Percentiles rank a stretch among this genome's conserved stretches.
These are phyloP conservation scores for Begonia loranthoides DNA, from an alignment of 306 rosid genomes.

Conservation along the genomic window DNA sequence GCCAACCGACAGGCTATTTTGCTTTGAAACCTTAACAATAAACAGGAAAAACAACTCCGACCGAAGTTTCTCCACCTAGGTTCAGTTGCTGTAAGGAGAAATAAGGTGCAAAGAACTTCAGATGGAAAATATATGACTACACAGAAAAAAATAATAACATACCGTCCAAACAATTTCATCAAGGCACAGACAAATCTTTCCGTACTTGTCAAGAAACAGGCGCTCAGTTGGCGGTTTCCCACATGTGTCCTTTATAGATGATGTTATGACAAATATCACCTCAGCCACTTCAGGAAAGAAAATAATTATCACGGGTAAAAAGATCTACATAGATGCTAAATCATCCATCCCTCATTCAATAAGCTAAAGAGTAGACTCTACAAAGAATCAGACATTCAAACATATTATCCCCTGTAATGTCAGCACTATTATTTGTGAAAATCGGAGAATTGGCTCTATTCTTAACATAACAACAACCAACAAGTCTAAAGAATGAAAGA, in stretches of 20 bases:
- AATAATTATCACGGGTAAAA: background rate
- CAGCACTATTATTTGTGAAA: too few species aligned
- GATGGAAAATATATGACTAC: background rate
- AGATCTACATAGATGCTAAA: background rate
- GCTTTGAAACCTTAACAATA: too few species aligned
- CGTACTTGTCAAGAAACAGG: conserved; percentile 86
- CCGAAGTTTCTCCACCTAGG: too few species aligned
- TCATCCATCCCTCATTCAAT: too few species aligned
- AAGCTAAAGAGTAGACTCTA: too few species aligned
- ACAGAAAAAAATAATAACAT: conserved; percentile 11
- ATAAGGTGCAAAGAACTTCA: too few species aligned
- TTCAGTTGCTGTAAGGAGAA: too few species aligned
- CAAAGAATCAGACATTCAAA: too few species aligned
- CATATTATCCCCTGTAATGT: too few species aligned
- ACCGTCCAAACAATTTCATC: conserved; percentile 98
- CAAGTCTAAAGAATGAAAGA: background rate
- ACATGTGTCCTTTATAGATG: conserved; percentile 84
- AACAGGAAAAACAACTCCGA: too few species aligned
- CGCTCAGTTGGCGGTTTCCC: conserved; percentile 90
- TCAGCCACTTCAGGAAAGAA: conserved; percentile 52
- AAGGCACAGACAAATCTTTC: conserved; percentile 79
- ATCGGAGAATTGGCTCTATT: too few species aligned
- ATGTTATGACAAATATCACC: conserved; percentile 74
- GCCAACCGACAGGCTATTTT: too few species aligned
- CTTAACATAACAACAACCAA: background rate